Evolutionary conservation across 2,329 filamentous ascomycete species (phyloP), one percentile per base, ranked within the genome.

Genomic region (Fusarium sp.): DNA sequence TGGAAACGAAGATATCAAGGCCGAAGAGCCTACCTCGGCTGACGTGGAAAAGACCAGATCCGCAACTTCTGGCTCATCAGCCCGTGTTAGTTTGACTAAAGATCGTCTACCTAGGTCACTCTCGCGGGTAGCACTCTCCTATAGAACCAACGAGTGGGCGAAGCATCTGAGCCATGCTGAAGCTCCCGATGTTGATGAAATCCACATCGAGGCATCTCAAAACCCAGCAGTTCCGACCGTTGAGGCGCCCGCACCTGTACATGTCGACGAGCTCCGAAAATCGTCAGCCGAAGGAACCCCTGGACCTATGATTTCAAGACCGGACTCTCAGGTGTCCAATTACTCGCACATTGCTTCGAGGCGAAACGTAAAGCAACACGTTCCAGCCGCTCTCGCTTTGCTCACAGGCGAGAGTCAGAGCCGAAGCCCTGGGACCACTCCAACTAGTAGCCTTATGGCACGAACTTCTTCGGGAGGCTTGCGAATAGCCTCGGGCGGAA

Each of bases 91-190:
- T 52, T 81, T 93, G 66, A 90, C 88, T 10, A 88, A 87, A 71
- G 89, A 90, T 8, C 87, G 87, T 17, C 87, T 97, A 15, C 93
- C 94, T 1, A 84, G 87, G n/a, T 89, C 90, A 18, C 82, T 95
- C 39, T 96, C 95, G 3, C 92, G 90, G 69, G 89, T 97, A 14
- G 92, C 95, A 4, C 85, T 94, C 80, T 93, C 93, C 0, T 97
- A 96, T 79, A 90, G 96, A 65, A 98, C 95, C 4, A 97, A 97
- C 74, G 96, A 98, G 83, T 98, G 96, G 96, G 94, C 95, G 0
- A 98, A 98, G 81, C 94, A 98, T 81, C 86, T 98, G 17, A 90
- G 91, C 72, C 85, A 89, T 47, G 95, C 96, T 12, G 95, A 98
- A 22, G 84, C 85, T 10, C 94, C 94, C 3, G 88, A 91, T 54